Conservation (phyloP, 495 filamentous ascomycete species). For the Cladorrhinum samala region DNA sequence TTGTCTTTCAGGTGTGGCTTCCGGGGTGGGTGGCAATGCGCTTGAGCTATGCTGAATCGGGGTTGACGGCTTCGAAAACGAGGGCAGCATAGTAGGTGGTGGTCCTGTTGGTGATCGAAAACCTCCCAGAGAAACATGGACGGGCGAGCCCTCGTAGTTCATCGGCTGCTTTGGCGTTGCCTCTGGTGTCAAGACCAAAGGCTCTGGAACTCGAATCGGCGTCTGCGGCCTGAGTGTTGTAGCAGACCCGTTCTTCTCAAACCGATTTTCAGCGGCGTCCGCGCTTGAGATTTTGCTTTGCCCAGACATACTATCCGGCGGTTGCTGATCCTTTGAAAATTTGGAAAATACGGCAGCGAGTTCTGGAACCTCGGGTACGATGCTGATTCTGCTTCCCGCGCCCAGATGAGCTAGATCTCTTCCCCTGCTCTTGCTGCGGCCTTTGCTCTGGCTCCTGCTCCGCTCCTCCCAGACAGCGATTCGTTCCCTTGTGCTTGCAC, state of each 20-base stretch:
- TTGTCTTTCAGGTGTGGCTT: too few relatives aligned
- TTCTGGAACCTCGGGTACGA: slow-evolving; percentile 22
- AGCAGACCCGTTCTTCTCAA: too few relatives aligned
- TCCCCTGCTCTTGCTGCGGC: slow-evolving; percentile 18
- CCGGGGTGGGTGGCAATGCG: too few relatives aligned
- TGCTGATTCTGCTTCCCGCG: slow-evolving; percentile 16
- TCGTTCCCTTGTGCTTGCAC: slow-evolving; percentile 18
- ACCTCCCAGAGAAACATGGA: too few relatives aligned
- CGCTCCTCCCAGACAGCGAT: slow-evolving; percentile 20
- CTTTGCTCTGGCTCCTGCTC: slow-evolving; percentile 18
- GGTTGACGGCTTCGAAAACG: too few relatives aligned
- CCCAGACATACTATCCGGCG: too few relatives aligned
- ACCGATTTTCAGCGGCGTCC: too few relatives aligned
- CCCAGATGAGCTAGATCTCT: slow-evolving; percentile 13
- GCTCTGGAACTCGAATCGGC: background rate
- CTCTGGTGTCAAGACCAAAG: slow-evolving; percentile 6
- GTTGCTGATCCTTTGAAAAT: background rate
- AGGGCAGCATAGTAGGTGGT: too few relatives aligned
- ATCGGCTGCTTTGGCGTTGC: slow-evolving; percentile 9
- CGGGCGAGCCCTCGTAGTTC: too few relatives aligned
- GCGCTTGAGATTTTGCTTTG: too few relatives aligned
- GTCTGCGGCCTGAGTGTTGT: background rate
- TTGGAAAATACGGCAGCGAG: slow-evolving; percentile 1
- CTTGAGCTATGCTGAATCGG: too few relatives aligned
- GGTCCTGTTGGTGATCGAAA: too few relatives aligned